Base-by-base conservation (phyloP, 2,329 filamentous ascomycete species). In the Penicillium sp. region DNA sequence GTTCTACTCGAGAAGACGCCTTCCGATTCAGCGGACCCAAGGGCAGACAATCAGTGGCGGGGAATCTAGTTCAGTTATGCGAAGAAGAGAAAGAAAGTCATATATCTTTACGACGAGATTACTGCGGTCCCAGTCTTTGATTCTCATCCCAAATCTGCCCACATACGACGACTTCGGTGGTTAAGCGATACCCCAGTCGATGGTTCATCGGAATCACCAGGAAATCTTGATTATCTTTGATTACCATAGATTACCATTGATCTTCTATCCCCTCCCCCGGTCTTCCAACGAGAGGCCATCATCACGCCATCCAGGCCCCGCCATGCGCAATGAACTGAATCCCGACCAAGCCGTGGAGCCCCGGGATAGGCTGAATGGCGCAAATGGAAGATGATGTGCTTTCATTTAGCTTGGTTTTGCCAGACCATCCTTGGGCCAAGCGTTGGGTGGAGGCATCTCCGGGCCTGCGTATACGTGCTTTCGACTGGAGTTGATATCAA, bases 281-380 rank as follows among this genome's bases (percentile, higher is more conserved):
- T 10, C 6, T 40, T 15, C 30, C 33, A 42, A 43, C 31, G 17
- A 47, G 34, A 21, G 26, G 10, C 36, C 23, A 11, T 23, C 37
- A 61, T 58, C 59, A 62, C 60, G 59, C 48, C 55, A 63, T 63
- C 36, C 21, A 27, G 43, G 48, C 58, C 58, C 60, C 59, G 57
- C 57, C 48, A 55, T 59, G 52, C 53, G 57, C 58, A 58, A 63
- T 58, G 41, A 29, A 14, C 18, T 47, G 10, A 11, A 46, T 50
- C 43, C 43, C 35, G 7, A 50, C 42, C 2, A 39, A 41, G 18
- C 39, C 48, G 13, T 27, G 26, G 17, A 20, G 27, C 32, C 25
- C 43, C 23, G 29, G 40, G 34, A 47, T 44, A 27, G 34, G 37
- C 25, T 30, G 25, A 7, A 48, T 37, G 33, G 21, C 37, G 35